Conservation (phyloP, 352 stramenopile species). For the Pythium coloratum region DNA sequence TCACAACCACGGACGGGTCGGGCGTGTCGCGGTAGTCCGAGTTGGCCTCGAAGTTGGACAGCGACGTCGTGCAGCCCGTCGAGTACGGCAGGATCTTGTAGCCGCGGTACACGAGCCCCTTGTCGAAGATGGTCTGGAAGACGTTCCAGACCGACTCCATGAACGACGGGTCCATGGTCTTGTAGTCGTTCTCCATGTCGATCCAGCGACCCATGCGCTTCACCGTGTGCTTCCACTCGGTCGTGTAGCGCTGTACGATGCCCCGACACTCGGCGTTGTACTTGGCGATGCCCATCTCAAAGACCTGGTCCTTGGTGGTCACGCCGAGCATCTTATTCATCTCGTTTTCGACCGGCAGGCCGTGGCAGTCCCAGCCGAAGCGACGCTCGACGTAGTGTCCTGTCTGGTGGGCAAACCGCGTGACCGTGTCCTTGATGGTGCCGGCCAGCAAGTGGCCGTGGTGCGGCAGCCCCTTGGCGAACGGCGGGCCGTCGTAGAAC, state of each 20-base stretch:
- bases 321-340: conserved; percentile 99
- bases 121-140: conserved; percentile 98
- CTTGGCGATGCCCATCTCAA: conserved; percentile 97
- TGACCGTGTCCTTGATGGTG: conserved; percentile 99
- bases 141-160: conserved; percentile 99
- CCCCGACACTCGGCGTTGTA: conserved; percentile 98
- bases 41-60: conserved; percentile 99
- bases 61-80: conserved; percentile 96
- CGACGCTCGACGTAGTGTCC: conserved; percentile 96
- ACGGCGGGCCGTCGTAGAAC: conserved; percentile 99
- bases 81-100: conserved; percentile 99
- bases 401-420: conserved; percentile 98
- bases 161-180: conserved; percentile 99
- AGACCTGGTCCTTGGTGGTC: conserved; percentile 96
- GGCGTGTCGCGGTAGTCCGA: conserved; percentile 99
- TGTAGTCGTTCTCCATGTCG: conserved; percentile 99
- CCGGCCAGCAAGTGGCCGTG: conserved; percentile 98
- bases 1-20: conserved; percentile 97
- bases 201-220: conserved; percentile 99
- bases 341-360: conserved; percentile 98
- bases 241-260: conserved; percentile 98
- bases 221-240: conserved; percentile 98
- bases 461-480: conserved; percentile 98
- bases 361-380: conserved; percentile 99
- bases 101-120: conserved; percentile 98